Conservation (phyloP, 192 early-diverging fungal species). For the Pilaira anomala region DNA sequence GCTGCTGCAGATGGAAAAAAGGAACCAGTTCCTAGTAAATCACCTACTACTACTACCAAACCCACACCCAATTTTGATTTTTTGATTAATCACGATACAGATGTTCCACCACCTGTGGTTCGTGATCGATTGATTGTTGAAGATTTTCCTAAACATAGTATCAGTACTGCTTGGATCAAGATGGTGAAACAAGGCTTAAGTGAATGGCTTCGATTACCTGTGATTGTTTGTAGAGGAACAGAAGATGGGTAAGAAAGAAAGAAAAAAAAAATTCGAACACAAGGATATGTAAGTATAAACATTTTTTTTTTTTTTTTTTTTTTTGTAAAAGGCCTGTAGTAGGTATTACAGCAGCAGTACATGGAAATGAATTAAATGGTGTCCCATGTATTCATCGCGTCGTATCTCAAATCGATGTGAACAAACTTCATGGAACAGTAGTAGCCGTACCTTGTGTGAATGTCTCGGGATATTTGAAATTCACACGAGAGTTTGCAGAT, state of each 20-base stretch:
- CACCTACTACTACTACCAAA: no score
- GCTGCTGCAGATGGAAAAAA: constrained; percentile 13
- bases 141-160: constrained; percentile 55
- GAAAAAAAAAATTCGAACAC: not conserved
- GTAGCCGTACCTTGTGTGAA: constrained; percentile 90
- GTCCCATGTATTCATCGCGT: constrained; percentile 88
- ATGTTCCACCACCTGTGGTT: constrained; percentile 61
- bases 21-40: constrained; percentile 49
- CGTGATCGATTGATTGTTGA: constrained; percentile 58
- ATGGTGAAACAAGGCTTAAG: constrained; percentile 64
- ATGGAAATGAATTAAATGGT: constrained; percentile 92
- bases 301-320: not conserved
- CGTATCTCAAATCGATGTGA: constrained; percentile 72
- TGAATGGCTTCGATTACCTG: constrained; percentile 52
- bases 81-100: constrained; percentile 50
- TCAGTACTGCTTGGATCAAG: constrained; percentile 67
- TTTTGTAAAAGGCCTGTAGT: constrained; percentile 25
- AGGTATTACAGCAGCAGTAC: constrained; percentile 74
- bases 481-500: constrained; percentile 78
- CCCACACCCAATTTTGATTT: constrained; percentile 33
- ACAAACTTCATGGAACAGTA: constrained; percentile 74
- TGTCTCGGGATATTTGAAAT: constrained; percentile 78
- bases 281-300: no score
- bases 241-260: constrained; percentile 32
- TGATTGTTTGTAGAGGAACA: constrained; percentile 34